A percentile compares a stretch with the other conserved stretches of the same genome.
phyloP scores from a whole-genome alignment of 176 grass and related monocot species.

The Bothriochloa decipiens region DNA sequence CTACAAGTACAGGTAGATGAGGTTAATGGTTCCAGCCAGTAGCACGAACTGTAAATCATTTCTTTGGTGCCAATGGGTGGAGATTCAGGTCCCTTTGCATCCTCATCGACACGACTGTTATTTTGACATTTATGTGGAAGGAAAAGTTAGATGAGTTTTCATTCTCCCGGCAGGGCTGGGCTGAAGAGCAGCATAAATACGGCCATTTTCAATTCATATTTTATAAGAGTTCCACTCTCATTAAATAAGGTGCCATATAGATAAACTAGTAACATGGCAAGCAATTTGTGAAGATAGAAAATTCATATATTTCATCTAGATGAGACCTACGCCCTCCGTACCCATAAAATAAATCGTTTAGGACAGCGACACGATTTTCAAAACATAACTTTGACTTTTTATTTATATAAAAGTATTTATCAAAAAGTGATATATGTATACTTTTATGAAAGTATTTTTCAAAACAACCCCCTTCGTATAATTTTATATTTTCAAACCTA shows the following conservation, averaged over 20 bases:
- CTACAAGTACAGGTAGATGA: background rate
- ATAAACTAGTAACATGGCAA: background rate
- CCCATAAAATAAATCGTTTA: too few species aligned
- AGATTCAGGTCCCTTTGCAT: background rate
- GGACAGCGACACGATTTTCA: too few species aligned
- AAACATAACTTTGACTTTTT: too few species aligned
- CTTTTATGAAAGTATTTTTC: too few species aligned
- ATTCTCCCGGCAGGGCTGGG: background rate
- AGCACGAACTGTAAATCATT: background rate
- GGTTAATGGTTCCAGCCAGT: background rate
- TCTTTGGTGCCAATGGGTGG: slow-evolving; percentile 19
- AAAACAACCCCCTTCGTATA: too few species aligned
- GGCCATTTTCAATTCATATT: background rate
- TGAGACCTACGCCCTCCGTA: too few species aligned
- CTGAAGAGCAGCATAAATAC: slow-evolving; percentile 46
- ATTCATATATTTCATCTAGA: background rate
- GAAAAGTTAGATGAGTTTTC: slow-evolving; percentile 54
- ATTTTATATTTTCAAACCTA: too few species aligned
- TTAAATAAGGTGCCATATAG: background rate
- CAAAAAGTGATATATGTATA: too few species aligned
- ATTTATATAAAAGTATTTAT: too few species aligned
- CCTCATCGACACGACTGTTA: slow-evolving; percentile 53
- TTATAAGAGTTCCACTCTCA: background rate
- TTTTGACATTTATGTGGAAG: slow-evolving; percentile 58
- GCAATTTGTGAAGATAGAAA: background rate